These are phyloP conservation scores for Chlamydomonas urium DNA, from an alignment of 139 green algal species.

Conservation along the genomic window DNA sequence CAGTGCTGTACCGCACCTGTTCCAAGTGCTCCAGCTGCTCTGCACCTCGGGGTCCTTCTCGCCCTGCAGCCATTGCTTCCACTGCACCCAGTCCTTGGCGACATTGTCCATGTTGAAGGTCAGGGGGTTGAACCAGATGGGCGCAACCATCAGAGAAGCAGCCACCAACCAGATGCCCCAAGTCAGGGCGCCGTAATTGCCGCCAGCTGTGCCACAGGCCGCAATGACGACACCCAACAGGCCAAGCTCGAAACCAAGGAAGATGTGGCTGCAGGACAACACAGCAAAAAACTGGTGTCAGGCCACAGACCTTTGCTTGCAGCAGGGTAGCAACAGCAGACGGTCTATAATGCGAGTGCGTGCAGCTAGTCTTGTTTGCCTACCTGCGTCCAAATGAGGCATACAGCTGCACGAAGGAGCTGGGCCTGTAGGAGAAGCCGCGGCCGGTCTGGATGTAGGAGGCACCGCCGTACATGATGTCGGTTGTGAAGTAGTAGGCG, in stretches of 20 bases:
- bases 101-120: neutral
- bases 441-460: constrained; percentile 26
- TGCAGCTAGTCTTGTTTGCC: no score
- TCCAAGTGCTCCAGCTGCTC: neutral
- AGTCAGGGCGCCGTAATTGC: constrained; percentile 32
- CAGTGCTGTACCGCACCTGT: neutral
- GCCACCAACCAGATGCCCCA: constrained; percentile 40
- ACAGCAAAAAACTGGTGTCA: no score
- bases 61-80: neutral
- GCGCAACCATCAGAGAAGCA: constrained; percentile 29
- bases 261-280: constrained; percentile 39
- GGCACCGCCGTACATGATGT: constrained; percentile 61
- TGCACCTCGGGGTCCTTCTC: neutral
- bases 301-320: no score
- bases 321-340: no score
- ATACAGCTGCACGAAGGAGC: constrained; percentile 38
- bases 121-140: constrained; percentile 45
- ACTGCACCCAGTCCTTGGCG: neutral
- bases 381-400: constrained; percentile 19
- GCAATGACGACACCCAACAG: neutral
- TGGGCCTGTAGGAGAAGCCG: constrained; percentile 38
- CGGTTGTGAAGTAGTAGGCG: constrained; percentile 52
- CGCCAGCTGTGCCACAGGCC: neutral
- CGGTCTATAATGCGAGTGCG: no score
- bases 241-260: constrained; percentile 39